Evolutionary conservation across 1,284 basidiomycete species (phyloP).

Genomic region (Austroboletus olivaceoglutinosus): DNA sequence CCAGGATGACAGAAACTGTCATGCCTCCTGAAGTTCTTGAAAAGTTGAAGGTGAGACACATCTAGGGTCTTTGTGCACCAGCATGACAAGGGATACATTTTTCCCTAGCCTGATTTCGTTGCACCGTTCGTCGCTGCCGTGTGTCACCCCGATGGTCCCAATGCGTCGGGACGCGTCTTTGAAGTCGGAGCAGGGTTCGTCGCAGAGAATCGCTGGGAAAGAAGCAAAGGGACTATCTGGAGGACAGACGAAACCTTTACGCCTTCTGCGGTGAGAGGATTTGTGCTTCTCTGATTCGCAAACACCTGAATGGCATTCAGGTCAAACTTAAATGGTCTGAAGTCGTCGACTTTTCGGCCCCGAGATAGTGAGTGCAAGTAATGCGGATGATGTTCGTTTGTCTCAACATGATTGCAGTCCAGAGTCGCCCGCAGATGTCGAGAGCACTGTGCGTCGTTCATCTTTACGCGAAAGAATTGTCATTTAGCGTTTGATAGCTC

Average conservation of each 20-base stretch:
- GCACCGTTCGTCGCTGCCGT: constrained; percentile 87
- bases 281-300: not conserved
- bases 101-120: constrained; percentile 79
- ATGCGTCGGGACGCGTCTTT: constrained; percentile 86
- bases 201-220: constrained; percentile 92
- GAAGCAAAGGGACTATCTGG: constrained; percentile 85
- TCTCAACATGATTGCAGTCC: constrained; percentile 48
- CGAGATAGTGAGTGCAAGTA: constrained; percentile 62
- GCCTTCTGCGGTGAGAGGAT: constrained; percentile 76
- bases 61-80: not conserved
- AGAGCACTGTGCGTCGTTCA: constrained; percentile 51
- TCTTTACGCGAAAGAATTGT: not conserved
- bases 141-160: constrained; percentile 75
- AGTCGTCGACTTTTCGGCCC: constrained; percentile 77
- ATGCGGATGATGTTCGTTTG: not conserved
- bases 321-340: constrained; percentile 81
- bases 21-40: constrained; percentile 98
- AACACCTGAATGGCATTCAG: constrained; percentile 33
- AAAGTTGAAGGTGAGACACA: constrained; percentile 65
- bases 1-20: constrained; percentile 90
- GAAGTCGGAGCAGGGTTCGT: constrained; percentile 95
- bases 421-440: constrained; percentile 64
- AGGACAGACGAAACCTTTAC: constrained; percentile 91
- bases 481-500: constrained; percentile 47
- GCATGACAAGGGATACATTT: no score